Base-by-base conservation (phyloP, 495 filamentous ascomycete species). In the Pseudotulostoma volvatum region DNA sequence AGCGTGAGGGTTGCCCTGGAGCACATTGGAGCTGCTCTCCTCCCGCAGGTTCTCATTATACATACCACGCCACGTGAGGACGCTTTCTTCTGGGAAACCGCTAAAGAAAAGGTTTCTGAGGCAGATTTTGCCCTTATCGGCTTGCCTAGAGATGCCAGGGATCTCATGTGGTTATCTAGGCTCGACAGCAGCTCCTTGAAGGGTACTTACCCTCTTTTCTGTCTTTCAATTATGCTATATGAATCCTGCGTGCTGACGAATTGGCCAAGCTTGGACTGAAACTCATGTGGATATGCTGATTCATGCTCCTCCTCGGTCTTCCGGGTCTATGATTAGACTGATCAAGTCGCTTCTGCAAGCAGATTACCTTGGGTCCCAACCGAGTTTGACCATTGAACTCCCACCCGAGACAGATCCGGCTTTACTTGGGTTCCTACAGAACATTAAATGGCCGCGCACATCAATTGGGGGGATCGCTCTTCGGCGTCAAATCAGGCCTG, bases 341-440 rank as follows among this genome's bases (percentile, higher is more conserved):
- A 62, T 93, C 1, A 68, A 69, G 38, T 87, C 83, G 14, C 61
- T 93, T 13, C 60, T 73, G 45, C 61, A 61, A 5, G 81, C 84
- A 1, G 83, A 93, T 44, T 87, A 81, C 51, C 70, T 75, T 40
- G 73, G 74, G 2, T 63, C 71, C 8, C 50, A 63, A 4, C 84
- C 85, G 1, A 70, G 76, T 50, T 54, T 93, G 14, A 87, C 81
- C 9, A 73, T 93, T 39, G 85, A 93, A 47, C 71, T 93, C 16
- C 80, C 84, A 4, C 57, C 68, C 38, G 56, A 67, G 21, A 60
- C 83, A 5, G 81, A 88, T 41, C 45, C 52, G 28, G 65, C 70
- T 4, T 74, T 77, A 15, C 63, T 67, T 38, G 51, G 52, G 4
- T 85, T 74, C 47, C 51, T 87, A 9, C 64, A 73, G 34, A 53